Conservation (phyloP, 2,329 filamentous ascomycete species). For the Arthrobotrys conoides region DNA sequence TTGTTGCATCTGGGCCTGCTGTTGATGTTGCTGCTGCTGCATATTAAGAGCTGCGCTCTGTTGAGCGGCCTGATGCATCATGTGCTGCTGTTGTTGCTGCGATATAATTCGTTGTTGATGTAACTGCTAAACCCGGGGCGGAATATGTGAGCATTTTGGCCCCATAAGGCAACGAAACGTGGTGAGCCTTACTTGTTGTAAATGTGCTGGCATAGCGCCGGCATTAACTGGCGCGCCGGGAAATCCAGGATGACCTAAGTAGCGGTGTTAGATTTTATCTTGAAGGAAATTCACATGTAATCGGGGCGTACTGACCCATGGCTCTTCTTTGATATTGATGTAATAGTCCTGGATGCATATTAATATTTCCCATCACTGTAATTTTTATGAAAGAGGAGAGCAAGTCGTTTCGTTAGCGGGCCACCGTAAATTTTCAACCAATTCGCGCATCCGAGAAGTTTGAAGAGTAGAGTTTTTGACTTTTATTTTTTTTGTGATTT, state of each 20-base stretch:
- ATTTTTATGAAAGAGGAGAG: constrained; percentile 24
- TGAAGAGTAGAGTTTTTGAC: constrained; percentile 30
- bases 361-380: constrained; percentile 59
- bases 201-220: constrained; percentile 39
- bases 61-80: constrained; percentile 35
- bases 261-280: constrained; percentile 30
- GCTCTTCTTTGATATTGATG: constrained; percentile 55
- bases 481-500: constrained; percentile 19
- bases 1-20: constrained; percentile 62
- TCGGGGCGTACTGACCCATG: constrained; percentile 22
- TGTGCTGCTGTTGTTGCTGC: constrained; percentile 44
- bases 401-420: constrained; percentile 54
- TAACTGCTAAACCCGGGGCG: constrained; percentile 8
- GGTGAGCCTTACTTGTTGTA: constrained; percentile 49
- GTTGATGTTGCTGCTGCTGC: constrained; percentile 61
- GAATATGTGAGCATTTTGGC: neutral
- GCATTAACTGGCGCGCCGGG: constrained; percentile 36
- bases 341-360: constrained; percentile 60
- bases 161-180: neutral
- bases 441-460: constrained; percentile 57
- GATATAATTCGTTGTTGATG: constrained; percentile 21
- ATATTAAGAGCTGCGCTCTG: constrained; percentile 21
- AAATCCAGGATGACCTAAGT: constrained; percentile 47
- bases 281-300: no score
- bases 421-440: constrained; percentile 53